Evolutionary conservation across 2,329 filamentous ascomycete genomes (phyloP), one percentile per base, ranked within the genome.

Genomic region (Cryphonectria parasitica): DNA sequence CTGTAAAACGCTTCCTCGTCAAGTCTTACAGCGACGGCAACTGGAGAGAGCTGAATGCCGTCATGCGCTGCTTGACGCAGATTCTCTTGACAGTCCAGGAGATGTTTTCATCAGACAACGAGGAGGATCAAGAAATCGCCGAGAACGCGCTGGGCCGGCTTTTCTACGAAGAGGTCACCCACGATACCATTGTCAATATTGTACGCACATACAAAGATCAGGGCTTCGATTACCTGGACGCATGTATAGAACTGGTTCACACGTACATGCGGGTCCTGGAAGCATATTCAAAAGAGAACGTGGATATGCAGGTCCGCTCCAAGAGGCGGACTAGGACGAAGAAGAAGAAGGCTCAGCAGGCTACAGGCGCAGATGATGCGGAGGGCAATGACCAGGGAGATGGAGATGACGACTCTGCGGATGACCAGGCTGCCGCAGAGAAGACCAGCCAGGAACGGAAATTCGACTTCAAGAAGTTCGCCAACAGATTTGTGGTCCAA

Each of bases 81-180:
- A 96, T 98, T 74, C 85, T 97, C 28, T 86, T 97, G 36, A 97
- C 95, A 0, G 92, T 98, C 2, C 94, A 97, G 76, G 93, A 97
- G 72, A 98, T 99, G 95, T 86, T 90, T 1, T 89, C 92, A 63
- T 96, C 93, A 0, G 87, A 88, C 0, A 87, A 93, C 41, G 95
- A 98, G 73, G 95, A 98, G n/a, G 93, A 99, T 75, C 92, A 97
- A 77, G 96, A 98, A 76, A 98, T 99, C 78, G 95, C 96, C 0
- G 95, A 99, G 78, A 99, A 99, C 75, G 98, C 97, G 17, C 89
- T 97, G 67, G 97, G 92, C 76, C 93, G 95, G 72, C 93, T 99
- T n/a, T 99, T 99, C 79, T 99, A 99, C 81, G 96, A 99, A 80
- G 94, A 98, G 77, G 89, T 93, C 0, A 98, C 95, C 0, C 95